Conservation (phyloP, 106 monocot species). For the Dactylorhiza incarnata region DNA sequence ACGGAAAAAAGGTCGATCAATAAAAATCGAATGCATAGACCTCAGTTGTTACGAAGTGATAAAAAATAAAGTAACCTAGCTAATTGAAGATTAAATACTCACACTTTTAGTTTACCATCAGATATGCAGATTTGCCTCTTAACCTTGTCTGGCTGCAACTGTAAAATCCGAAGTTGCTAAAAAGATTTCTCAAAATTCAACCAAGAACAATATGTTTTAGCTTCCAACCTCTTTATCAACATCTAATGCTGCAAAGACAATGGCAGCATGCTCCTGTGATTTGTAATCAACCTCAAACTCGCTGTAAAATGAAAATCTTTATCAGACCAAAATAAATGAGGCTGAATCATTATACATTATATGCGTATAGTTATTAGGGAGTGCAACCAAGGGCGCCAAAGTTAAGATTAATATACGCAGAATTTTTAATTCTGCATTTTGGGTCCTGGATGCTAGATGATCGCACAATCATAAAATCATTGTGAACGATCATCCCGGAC, state of each 20-base stretch:
- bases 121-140: constrained; percentile 61
- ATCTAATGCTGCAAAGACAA: constrained; percentile 62
- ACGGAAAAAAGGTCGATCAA: too few species aligned
- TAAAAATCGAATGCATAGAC: too few species aligned
- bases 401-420: too few species aligned
- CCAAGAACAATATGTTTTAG: background rate
- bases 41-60: too few species aligned
- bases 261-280: constrained; percentile 62
- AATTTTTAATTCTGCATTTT: too few species aligned
- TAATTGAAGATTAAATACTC: constrained; percentile 21
- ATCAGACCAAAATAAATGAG: background rate
- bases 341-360: background rate
- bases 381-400: too few species aligned
- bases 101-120: constrained; percentile 71
- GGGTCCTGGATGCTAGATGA: too few species aligned
- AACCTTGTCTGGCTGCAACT: constrained; percentile 98
- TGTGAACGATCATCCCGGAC: background rate
- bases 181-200: background rate
- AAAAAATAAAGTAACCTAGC: too few species aligned
- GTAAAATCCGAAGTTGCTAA: constrained; percentile 7
- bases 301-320: constrained; percentile 18
- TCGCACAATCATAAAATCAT: background rate
- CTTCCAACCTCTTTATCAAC: constrained; percentile 83
- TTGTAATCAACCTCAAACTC: constrained; percentile 89
- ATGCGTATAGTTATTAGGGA: too few species aligned